Evolutionary conservation across 192 early-diverging fungal genomes (phyloP).

Genomic region (Coemansia sp.): DNA sequence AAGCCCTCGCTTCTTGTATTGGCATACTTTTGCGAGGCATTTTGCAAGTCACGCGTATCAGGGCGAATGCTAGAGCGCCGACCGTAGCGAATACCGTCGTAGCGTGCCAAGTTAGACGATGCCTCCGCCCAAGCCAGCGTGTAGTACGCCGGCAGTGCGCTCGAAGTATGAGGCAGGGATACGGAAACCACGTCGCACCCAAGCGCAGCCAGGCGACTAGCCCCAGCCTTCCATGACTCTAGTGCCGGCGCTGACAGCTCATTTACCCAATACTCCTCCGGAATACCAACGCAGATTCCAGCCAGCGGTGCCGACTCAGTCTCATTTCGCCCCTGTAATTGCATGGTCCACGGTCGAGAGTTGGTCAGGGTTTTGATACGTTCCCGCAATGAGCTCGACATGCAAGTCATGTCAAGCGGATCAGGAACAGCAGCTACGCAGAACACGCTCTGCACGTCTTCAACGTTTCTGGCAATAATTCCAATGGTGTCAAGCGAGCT

Average conservation of each 20-base stretch:
- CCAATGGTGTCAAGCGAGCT: constrained; percentile 90
- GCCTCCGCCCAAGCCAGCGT: constrained; percentile 89
- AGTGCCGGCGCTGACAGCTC: constrained; percentile 63
- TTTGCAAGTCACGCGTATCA: neutral
- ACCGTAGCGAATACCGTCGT: constrained; percentile 87
- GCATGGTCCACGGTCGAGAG: constrained; percentile 18
- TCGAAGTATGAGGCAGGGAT: constrained; percentile 65
- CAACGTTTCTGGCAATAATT: constrained; percentile 64
- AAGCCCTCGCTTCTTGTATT: constrained; percentile 69
- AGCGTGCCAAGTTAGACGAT: constrained; percentile 85
- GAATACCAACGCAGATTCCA: constrained; percentile 65
- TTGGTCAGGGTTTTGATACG: constrained; percentile 14
- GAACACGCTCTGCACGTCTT: constrained; percentile 42
- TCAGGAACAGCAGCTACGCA: constrained; percentile 18
- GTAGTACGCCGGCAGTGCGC: constrained; percentile 84
- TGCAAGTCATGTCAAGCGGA: constrained; percentile 58
- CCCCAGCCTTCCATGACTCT: constrained; percentile 61
- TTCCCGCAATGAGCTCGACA: constrained; percentile 40
- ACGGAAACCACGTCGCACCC: constrained; percentile 74
- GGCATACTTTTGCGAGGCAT: constrained; percentile 53
- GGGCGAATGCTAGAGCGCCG: constrained; percentile 3
- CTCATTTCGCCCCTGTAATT: neutral
- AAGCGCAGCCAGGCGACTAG: constrained; percentile 53
- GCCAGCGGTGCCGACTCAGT: constrained; percentile 21
- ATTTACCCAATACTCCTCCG: constrained; percentile 72